Base-by-base conservation (phyloP, 2,329 filamentous ascomycete species). In the Tolypocladium sp. region DNA sequence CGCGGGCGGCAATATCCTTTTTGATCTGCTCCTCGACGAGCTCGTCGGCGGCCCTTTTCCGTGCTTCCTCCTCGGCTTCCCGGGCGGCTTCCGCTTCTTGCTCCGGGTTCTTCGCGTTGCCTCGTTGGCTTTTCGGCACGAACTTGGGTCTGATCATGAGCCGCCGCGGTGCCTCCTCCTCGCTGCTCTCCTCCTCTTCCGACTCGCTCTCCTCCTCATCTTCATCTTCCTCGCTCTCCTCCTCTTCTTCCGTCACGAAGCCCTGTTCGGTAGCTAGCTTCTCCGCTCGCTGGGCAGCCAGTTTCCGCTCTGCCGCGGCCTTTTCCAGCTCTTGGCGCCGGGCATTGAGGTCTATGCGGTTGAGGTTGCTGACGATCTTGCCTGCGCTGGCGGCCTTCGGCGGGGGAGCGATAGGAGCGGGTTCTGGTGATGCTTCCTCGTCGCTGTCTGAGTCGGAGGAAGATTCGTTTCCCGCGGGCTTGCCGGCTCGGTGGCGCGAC, bases 21-120 rank as follows among this genome's bases (percentile, higher is more conserved):
- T 89, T 87, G 51, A 97, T 85, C 70, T 97, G 92, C 66, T 92
- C 91, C 70, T 96, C 91, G 17, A 99, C 85, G 12, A 97, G 77
- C 59, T 84, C 86, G 70, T 96, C 88, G 15, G 89, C 84, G 44
- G 88, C 87, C 70, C 88, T 86, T 62, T 84, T 85, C 41, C 84
- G 82, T 2, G 80, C 85, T 59, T 82, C 86, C 60, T 87, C 85
- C 54, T 83, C 83, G 2, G 79, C 82, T 3, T 66, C 62, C 1
- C 68, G 70, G 4, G 68, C 67, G 9, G 67, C 72, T 55, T 76
- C 73, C 51, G 70, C 66, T 66, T 77, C 62, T 56, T 69, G 65
- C 44, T 66, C 69, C 27, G 63, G 65, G 60, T 68, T 66, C 41
- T 69, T 66, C 10, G 58, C 63, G 58, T 60, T 64, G 46, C 73